Base-by-base conservation (phyloP, 768 basidiomycete species). In the Mycena latifolia region DNA sequence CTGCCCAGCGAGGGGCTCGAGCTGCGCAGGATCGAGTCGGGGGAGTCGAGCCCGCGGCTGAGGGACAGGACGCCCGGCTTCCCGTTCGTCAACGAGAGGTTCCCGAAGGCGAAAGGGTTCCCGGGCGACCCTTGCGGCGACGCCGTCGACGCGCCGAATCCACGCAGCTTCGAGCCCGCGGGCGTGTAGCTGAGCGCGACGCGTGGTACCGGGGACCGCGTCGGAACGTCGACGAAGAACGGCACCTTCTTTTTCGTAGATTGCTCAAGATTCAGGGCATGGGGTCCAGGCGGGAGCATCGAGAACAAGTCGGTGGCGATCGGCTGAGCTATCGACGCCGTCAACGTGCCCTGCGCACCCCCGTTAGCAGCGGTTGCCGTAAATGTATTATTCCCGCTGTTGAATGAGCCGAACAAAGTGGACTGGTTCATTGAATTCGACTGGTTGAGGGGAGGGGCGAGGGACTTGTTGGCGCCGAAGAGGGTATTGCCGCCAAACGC, bases 311-410 rank as follows among this genome's bases (percentile, higher is more conserved):
- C 90, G 54, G 87, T 82, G 33, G 86, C 87, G 67, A 95, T 90
- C 10, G 93, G 93, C 76, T 96, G 92, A 28, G 92, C 90, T 73
- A 98, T 94, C 22, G 96, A 96, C 2, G 95, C 93, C 11, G 91
- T 92, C 57, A 97, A 80, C 0, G 84, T 77, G 39, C 88, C 88
- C 77, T 88, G 87, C 45, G 81, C 80, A 33, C 79, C 86, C n/a
- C 82, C 79, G 58, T 79, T 77, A 48, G 74, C 74, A 0, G 77
- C 72, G 33, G 85, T 85, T 14, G 80, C 75, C 51, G 81, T 81
- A 28, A 87, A 77, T 51, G 76, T 71, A 61, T 73, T 75, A 27
- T 77, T 81, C 37, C 82, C 76, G 14, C 81, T 71, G 20, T 67
- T 72, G n/a, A 80, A 79, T 20, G 74, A 76, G 35, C 79, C 78